A percentile compares a stretch with the other conserved stretches of the same genome.
Evolutionary conservation across 768 basidiomycete genomes (phyloP).

Genomic region (Phaffia tasmanica): DNA sequence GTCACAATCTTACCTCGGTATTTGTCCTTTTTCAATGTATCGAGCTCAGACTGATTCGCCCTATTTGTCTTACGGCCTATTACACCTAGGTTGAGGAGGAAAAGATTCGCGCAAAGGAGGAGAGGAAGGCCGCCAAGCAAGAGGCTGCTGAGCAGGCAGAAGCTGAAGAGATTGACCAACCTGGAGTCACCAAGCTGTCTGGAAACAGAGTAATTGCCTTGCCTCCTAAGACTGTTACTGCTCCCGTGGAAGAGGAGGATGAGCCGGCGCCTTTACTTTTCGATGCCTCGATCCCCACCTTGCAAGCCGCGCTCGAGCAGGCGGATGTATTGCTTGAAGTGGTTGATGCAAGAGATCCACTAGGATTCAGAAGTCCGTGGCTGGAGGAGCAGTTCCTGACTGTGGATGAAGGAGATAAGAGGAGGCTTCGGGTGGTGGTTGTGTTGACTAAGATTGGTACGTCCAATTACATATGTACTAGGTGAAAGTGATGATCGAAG

Average conservation of each 20-base stretch:
- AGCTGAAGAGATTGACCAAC: constrained; percentile 4
- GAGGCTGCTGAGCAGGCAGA: constrained; percentile 23
- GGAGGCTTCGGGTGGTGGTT: constrained; percentile 48
- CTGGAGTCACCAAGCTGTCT: constrained; percentile 4
- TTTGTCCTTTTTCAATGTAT: neutral
- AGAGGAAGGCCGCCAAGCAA: constrained; percentile 47
- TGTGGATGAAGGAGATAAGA: constrained; percentile 37
- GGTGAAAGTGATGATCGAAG: too few species aligned
- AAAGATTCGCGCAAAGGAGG: constrained; percentile 49
- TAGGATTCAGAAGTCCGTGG: constrained; percentile 53
- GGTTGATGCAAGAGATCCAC: constrained; percentile 74
- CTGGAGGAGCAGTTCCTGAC: constrained; percentile 47
- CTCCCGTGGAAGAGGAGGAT: constrained; percentile 37
- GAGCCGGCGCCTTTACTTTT: constrained; percentile 52
- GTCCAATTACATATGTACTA: constrained; percentile 33
- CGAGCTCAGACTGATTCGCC: neutral
- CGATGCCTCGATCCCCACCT: constrained; percentile 52
- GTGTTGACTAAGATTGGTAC: constrained; percentile 78
- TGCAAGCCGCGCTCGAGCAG: constrained; percentile 57
- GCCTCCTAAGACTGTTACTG: neutral
- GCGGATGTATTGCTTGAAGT: constrained; percentile 72
- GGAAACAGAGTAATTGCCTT: neutral
- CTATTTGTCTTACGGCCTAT: neutral
- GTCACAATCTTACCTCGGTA: constrained; percentile 28
- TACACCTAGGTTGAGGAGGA: constrained; percentile 58